Percentiles rank a stretch among this genome's conserved stretches.
Conservation (phyloP, 371 early-diverging fungal species). For the Lichtheimia corymbifera region DNA sequence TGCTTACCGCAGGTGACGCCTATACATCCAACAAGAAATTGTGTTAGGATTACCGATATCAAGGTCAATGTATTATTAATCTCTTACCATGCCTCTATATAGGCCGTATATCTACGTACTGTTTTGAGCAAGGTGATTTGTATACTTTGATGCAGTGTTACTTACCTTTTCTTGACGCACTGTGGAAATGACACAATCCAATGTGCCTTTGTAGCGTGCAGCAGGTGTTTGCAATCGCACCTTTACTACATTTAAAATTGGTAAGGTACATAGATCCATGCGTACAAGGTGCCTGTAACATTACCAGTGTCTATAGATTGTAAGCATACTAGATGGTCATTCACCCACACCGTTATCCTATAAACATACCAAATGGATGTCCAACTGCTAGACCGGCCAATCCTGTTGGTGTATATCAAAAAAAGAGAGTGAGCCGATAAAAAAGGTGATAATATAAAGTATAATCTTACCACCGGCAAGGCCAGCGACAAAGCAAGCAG, state of each 20-base stretch:
- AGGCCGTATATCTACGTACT: conserved; percentile 57
- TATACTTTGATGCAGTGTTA: too few species aligned
- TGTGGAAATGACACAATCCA: conserved; percentile 61
- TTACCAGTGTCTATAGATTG: conserved; percentile 37
- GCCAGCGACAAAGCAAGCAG: conserved; percentile 50
- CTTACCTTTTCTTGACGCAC: conserved; percentile 63
- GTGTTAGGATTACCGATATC: too few species aligned
- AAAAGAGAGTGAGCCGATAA: not conserved
- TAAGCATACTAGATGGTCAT: not conserved
- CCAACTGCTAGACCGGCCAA: conserved; percentile 65
- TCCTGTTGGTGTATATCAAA: conserved; percentile 31
- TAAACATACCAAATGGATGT: conserved; percentile 64
- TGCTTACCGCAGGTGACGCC: conserved; percentile 59
- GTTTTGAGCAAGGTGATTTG: too few species aligned
- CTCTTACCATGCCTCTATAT: conserved; percentile 68
- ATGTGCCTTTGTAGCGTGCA: conserved; percentile 59
- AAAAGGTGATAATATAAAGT: not conserved
- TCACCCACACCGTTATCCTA: not conserved
- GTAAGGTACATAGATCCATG: not conserved
- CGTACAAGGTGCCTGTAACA: not conserved
- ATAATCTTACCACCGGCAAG: conserved; percentile 54
- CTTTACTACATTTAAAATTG: conserved; percentile 43
- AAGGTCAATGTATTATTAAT: too few species aligned
- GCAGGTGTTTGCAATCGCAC: conserved; percentile 60
- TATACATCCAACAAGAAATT: conserved; percentile 9